Evolutionary conservation across 306 rosid genomes (phyloP), one percentile per base, ranked within the genome.

Genomic region (Quercus alba): DNA sequence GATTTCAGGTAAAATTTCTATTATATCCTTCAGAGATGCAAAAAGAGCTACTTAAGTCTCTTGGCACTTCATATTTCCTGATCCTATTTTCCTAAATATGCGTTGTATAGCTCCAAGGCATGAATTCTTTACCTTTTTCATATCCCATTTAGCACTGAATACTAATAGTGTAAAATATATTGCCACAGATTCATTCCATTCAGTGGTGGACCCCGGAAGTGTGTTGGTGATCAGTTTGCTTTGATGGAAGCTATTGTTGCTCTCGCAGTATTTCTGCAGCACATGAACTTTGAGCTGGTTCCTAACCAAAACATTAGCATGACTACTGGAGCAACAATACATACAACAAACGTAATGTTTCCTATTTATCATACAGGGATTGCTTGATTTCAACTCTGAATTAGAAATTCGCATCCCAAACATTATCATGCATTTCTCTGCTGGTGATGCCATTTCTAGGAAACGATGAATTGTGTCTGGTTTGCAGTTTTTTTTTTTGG

Each of bases 311-410:
- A 83, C 82, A 93, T 95, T 74, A 86, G 90, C 79, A 95, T 95
- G 99, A 95, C 98, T 26, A 91, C 99, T 18, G 99, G 99, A 61
- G 97, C 99, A 81, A 95, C 99, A 71, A 95, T 95, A 85, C 99
- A 95, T 83, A 91, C 99, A 19, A 87, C 98, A 83, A 91, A 91
- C 71, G 97, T 95, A 93, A 94, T 44, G 20, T 72, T 75, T 33
- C 66, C 54, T 74, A 49, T 49, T 12, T 49, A 49, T 49, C 5
- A 75, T 57, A 46, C 70, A 63, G 25, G 21, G 44, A 52, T 46
- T 74, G 4, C 71, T 69, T 38, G 4, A 26, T 51, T n/a, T 59
- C 12, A 55, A 70, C 11, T 72, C 30, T 10, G 14, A 23, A 56
- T 35, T 67, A 23, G 8, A 23, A 21, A 20, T 56, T 18, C 1